Percentiles rank a stretch among this genome's conserved stretches.
phyloP scores from a whole-genome alignment of 2,329 filamentous ascomycete species.

The Endoconidiophora laricicola region DNA sequence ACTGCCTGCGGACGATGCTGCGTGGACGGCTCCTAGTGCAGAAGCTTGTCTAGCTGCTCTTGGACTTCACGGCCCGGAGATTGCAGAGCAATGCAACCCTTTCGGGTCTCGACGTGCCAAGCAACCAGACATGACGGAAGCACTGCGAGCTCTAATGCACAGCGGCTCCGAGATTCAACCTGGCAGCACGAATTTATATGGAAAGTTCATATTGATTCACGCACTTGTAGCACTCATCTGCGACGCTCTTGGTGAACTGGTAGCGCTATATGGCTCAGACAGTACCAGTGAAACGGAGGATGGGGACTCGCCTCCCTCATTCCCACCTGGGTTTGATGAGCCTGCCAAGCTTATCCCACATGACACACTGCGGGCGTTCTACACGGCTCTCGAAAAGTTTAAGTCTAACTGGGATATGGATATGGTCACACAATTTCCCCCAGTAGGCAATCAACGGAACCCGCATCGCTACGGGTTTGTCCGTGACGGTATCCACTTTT shows the following conservation, averaged over 20 bases:
- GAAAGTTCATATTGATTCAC: conserved; percentile 60
- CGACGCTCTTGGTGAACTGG: conserved; percentile 26
- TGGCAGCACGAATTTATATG: conserved; percentile 52
- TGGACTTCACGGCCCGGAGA: conserved; percentile 41
- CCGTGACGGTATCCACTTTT: conserved; percentile 55
- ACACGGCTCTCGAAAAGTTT: conserved; percentile 51
- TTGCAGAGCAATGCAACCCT: conserved; percentile 38
- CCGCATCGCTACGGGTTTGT: conserved; percentile 50
- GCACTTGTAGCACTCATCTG: conserved; percentile 46
- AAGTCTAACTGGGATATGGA: conserved; percentile 57
- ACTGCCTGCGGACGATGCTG: conserved; percentile 56
- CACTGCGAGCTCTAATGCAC: conserved; percentile 44
- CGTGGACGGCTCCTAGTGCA: conserved; percentile 49
- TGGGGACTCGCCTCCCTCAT: conserved; percentile 16
- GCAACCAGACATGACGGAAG: conserved; percentile 47
- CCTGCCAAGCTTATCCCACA: conserved; percentile 29
- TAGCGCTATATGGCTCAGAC: conserved; percentile 22
- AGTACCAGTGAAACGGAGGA: conserved; percentile 20
- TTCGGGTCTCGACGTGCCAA: conserved; percentile 46
- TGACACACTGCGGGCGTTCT: conserved; percentile 30
- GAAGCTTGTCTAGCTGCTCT: conserved; percentile 48
- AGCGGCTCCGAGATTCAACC: conserved; percentile 41
- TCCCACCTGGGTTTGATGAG: not conserved
- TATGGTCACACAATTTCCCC: conserved; percentile 50
- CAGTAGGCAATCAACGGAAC: conserved; percentile 27